A percentile compares a stretch with the other conserved stretches of the same genome.
Conservation (phyloP, 768 basidiomycete genomes). For the Clitopilus hobsonii region DNA sequence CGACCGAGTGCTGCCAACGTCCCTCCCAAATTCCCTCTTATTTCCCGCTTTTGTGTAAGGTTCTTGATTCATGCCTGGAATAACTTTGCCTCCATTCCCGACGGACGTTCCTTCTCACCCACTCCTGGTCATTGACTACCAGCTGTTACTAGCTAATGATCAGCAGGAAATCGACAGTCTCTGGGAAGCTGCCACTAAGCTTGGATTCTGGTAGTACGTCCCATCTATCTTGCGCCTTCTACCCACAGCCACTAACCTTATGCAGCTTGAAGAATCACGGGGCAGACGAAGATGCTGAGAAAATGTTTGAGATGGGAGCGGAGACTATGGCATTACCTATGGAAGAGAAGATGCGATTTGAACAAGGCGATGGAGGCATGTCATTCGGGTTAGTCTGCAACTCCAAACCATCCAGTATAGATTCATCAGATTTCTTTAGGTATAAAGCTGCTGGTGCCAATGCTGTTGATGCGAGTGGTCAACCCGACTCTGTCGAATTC, state of each 20-base stretch:
- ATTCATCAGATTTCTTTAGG: slow-evolving; percentile 14
- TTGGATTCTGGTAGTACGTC: slow-evolving; percentile 68
- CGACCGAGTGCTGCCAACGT: no score
- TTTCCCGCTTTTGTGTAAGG: no score
- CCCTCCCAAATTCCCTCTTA: no score
- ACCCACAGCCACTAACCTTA: not conserved
- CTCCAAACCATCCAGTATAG: not conserved
- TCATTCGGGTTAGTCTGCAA: slow-evolving; percentile 29
- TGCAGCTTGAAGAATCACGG: slow-evolving; percentile 54
- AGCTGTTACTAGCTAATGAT: slow-evolving; percentile 37
- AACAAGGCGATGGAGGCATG: slow-evolving; percentile 47
- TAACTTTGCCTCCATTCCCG: slow-evolving; percentile 40
- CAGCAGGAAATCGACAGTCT: slow-evolving; percentile 41
- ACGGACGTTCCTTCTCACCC: slow-evolving; percentile 48
- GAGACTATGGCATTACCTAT: slow-evolving; percentile 49
- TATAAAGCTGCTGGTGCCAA: slow-evolving; percentile 65
- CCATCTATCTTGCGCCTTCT: not conserved
- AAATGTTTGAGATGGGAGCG: slow-evolving; percentile 53
- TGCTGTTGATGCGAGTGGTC: slow-evolving; percentile 57
- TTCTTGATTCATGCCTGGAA: slow-evolving; percentile 23
- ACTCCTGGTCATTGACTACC: slow-evolving; percentile 51
- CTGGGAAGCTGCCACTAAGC: slow-evolving; percentile 51
- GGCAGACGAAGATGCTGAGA: slow-evolving; percentile 37
- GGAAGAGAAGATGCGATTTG: slow-evolving; percentile 54
- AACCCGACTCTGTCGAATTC: slow-evolving; percentile 54